Base-by-base conservation (phyloP, 257 asterid genomes). In the Solanum acaule region DNA sequence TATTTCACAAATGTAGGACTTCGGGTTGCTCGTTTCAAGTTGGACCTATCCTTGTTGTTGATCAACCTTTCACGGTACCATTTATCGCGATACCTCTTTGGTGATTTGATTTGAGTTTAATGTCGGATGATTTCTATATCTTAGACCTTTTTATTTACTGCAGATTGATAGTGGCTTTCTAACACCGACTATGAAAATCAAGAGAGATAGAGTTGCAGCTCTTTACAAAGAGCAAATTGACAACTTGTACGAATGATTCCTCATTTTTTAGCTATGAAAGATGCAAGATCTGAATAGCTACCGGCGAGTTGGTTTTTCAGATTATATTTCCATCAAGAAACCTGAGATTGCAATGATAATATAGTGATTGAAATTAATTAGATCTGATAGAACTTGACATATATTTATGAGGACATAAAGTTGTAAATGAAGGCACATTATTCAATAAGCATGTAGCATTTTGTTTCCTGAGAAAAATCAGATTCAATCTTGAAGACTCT, bases 131-230 rank as follows among this genome's bases (percentile, higher is more conserved):
- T 46, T 70, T 16, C 37, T 31, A 7, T 83, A 56, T 38, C 59
- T 31, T 88, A 73, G 89, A 79, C 52, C 6, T 20, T 31, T 79
- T 84, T 23, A 27, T 70, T 59, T 61, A 27, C 27, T 92, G 93
- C 96, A 96, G 99, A 95, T 95, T 23, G 99, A 95, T 56, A 88
- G 92, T 44, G 98, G 98, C 88, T 90, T 95, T 77, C 92, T 97
- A 98, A 97, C 98, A 75, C 99, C 99, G 73, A 97, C 99, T 46
- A 96, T 97, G 99, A 96, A 97, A 91, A 91, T 96, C 52, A 93
- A 93, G 90, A 93, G 99, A 77, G 99, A 97, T 79, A 91, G 71
- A 90, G 98, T 96, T 38, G 94, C 90, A 29, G 91, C 91, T 63
- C 70, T 91, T 76, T 95, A 91, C 94, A 89, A 89, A 91, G 96